These are phyloP conservation scores for Quercus phellos DNA, from an alignment of 331 rosid genomes.

Conservation along the genomic window DNA sequence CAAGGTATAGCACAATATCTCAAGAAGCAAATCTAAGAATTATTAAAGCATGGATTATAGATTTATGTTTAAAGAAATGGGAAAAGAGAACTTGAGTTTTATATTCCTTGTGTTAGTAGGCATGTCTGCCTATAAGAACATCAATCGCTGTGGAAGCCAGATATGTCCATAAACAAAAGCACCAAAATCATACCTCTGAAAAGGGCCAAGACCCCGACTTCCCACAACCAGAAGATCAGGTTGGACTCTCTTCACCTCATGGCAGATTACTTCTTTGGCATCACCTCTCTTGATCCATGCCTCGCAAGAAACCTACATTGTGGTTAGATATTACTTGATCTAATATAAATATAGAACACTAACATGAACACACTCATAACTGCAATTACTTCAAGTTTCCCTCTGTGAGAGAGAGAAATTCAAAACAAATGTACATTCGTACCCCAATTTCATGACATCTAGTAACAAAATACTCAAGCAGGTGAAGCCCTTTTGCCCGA, in stretches of 20 bases:
- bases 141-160: no score
- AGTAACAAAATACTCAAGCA: constrained; percentile 71
- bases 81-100: not conserved
- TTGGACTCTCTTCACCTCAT: constrained; percentile 56
- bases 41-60: not conserved
- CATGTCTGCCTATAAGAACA: no score
- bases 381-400: not conserved
- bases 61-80: not conserved
- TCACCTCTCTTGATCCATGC: constrained; percentile 89
- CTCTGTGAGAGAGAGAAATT: not conserved
- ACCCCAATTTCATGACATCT: constrained; percentile 91
- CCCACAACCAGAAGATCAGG: constrained; percentile 93
- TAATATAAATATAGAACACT: not conserved
- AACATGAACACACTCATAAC: not conserved
- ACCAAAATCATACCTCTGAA: constrained; percentile 58
- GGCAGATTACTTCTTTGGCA: constrained; percentile 77
- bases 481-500: constrained; percentile 57
- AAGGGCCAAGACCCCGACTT: constrained; percentile 93
- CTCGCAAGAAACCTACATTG: constrained; percentile 63
- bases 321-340: not conserved
- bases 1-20: not conserved
- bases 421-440: constrained; percentile 14
- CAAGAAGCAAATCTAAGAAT: not conserved
- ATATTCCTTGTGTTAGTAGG: no score
- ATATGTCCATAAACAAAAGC: not conserved